Conservation (phyloP, 495 filamentous ascomycete genomes). For the Chaetomidium leptoderma region DNA sequence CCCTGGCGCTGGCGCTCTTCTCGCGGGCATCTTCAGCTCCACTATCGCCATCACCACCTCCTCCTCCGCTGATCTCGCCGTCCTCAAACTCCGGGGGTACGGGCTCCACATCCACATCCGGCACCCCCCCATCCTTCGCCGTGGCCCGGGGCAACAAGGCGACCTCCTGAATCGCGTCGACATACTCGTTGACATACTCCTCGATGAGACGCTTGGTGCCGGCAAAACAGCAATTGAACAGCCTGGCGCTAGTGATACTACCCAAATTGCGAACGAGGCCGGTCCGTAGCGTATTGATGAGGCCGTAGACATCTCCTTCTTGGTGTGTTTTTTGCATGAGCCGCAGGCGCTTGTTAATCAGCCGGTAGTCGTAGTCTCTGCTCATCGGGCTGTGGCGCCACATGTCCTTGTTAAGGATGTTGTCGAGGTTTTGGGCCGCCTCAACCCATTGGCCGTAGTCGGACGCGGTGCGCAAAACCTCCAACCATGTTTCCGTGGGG, state of each 20-base stretch:
- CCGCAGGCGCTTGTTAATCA: slow-evolving; percentile 74
- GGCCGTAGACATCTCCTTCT: slow-evolving; percentile 64
- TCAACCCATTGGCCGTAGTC: slow-evolving; percentile 82
- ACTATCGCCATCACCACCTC: not conserved
- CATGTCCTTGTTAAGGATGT: slow-evolving; percentile 69
- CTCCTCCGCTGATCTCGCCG: not conserved
- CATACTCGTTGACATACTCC: slow-evolving; percentile 82
- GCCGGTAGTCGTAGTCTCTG: slow-evolving; percentile 80
- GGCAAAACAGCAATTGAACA: slow-evolving; percentile 81
- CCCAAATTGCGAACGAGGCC: slow-evolving; percentile 88
- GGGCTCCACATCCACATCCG: not conserved
- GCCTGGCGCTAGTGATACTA: slow-evolving; percentile 77
- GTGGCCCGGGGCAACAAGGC: slow-evolving; percentile 64
- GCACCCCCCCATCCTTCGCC: slow-evolving; percentile 14
- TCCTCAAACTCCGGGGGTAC: not conserved
- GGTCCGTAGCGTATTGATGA: slow-evolving; percentile 76
- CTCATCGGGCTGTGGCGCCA: slow-evolving; percentile 82
- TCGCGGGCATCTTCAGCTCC: not conserved
- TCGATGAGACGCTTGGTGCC: slow-evolving; percentile 89
- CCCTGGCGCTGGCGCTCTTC: not conserved
- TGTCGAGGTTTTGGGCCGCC: slow-evolving; percentile 73
- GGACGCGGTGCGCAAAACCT: slow-evolving; percentile 57
- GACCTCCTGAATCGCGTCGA: slow-evolving; percentile 73
- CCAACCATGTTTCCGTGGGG: slow-evolving; percentile 50
- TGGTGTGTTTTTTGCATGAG: slow-evolving; percentile 70